Evolutionary conservation across 768 basidiomycete genomes (phyloP).

Genomic region (Podaxis sp.): DNA sequence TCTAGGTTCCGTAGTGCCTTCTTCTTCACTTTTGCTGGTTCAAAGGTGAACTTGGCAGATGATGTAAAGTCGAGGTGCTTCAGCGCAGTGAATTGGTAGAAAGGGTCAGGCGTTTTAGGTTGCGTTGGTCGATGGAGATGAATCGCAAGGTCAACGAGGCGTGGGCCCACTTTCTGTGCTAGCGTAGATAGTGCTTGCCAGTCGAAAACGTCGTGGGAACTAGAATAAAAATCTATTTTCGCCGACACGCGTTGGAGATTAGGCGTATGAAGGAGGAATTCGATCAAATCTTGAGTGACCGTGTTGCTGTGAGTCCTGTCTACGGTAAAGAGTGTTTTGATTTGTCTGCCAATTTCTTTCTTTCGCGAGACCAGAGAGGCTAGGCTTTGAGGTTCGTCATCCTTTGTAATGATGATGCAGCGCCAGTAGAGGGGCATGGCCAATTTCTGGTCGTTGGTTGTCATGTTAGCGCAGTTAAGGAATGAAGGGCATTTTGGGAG

Average conservation of each 20-base stretch:
- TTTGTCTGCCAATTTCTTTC: not conserved
- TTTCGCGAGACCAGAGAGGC: not conserved
- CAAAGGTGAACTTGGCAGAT: slow-evolving; percentile 1
- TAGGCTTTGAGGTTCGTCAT: not conserved
- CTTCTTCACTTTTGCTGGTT: not conserved
- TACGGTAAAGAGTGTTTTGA: not conserved
- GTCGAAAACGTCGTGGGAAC: not conserved
- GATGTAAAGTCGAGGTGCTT: slow-evolving; percentile 2
- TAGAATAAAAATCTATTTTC: not conserved
- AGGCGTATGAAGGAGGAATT: not conserved
- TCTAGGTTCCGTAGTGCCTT: slow-evolving; percentile 4
- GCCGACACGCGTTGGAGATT: slow-evolving; percentile 3
- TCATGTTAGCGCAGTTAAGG: not conserved
- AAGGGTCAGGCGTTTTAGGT: not conserved
- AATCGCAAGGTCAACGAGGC: slow-evolving; percentile 3
- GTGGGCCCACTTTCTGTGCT: not conserved
- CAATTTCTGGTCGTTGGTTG: not conserved
- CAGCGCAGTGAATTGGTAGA: slow-evolving; percentile 1
- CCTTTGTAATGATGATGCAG: not conserved
- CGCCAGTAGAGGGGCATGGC: slow-evolving; percentile 4
- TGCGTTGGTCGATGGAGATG: slow-evolving; percentile 1
- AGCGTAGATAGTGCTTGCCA: not conserved
- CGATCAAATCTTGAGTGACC: not conserved
- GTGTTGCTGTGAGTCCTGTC: not conserved
- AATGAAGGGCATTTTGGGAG: not conserved